phyloP scores from a whole-genome alignment of 2,329 filamentous ascomycete species.

The Colletotrichum phormii region DNA sequence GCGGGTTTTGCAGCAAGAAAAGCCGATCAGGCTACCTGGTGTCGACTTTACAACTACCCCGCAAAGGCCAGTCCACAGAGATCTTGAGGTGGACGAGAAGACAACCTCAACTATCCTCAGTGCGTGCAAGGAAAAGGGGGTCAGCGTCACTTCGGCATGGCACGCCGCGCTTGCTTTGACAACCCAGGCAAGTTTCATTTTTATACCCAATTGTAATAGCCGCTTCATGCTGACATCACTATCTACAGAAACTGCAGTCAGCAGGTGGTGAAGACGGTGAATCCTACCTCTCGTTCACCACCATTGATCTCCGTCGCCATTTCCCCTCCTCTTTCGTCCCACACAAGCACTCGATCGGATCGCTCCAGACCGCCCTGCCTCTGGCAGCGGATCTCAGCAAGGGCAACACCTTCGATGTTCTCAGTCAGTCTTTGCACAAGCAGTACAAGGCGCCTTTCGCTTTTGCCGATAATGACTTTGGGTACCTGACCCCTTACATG shows the following conservation, averaged over 20 bases:
- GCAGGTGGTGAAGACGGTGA: background rate
- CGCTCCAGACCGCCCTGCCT: background rate
- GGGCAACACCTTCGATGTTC: background rate
- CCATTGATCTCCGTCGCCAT: slow-evolving; percentile 2
- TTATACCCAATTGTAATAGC: background rate
- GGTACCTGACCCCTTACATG: background rate
- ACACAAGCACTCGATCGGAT: background rate
- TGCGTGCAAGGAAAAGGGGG: background rate
- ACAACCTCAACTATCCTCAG: background rate
- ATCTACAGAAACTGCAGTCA: background rate
- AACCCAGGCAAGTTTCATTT: background rate
- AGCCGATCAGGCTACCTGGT: background rate
- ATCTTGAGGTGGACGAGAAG: background rate
- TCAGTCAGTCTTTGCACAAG: background rate
- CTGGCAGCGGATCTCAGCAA: background rate
- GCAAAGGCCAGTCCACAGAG: background rate
- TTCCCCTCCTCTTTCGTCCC: background rate
- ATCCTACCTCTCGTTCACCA: background rate
- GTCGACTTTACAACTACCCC: background rate
- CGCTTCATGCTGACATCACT: background rate
- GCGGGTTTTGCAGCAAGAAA: background rate
- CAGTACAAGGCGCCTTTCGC: background rate
- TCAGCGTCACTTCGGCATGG: background rate
- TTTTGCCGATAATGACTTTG: background rate
- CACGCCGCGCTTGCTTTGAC: background rate